phyloP scores from a whole-genome alignment of 768 basidiomycete species.

The Trametopsis cervina region DNA sequence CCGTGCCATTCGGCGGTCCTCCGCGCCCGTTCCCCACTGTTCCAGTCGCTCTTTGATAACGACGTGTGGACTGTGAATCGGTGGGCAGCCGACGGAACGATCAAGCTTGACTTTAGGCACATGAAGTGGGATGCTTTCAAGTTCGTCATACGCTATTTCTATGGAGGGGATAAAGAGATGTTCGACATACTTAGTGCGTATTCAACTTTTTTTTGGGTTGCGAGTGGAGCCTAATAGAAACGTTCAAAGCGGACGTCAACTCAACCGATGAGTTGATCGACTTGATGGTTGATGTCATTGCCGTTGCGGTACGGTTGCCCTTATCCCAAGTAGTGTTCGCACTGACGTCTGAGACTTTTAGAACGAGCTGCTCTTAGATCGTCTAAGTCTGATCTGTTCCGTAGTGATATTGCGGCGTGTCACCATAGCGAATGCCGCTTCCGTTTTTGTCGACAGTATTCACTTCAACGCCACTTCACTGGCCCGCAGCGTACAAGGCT shows the following conservation, averaged over 20 bases:
- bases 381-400: slow-evolving; percentile 80
- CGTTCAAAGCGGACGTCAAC: slow-evolving; percentile 47
- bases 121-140: slow-evolving; percentile 67
- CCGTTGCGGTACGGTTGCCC: slow-evolving; percentile 63
- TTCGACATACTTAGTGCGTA: slow-evolving; percentile 65
- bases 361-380: slow-evolving; percentile 88
- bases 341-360: slow-evolving; percentile 21
- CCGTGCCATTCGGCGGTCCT: slow-evolving; percentile 67
- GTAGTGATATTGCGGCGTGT: slow-evolving; percentile 59
- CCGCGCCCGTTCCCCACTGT: slow-evolving; percentile 79
- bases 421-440: slow-evolving; percentile 69
- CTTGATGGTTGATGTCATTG: slow-evolving; percentile 83
- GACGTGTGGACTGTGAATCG: slow-evolving; percentile 71
- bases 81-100: slow-evolving; percentile 40
- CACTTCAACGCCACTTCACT: slow-evolving; percentile 69
- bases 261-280: slow-evolving; percentile 73
- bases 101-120: slow-evolving; percentile 69
- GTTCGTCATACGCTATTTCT: slow-evolving; percentile 70
- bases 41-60: slow-evolving; percentile 78
- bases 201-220: not conserved
- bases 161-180: slow-evolving; percentile 58
- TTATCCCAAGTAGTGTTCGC: not conserved
- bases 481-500: slow-evolving; percentile 64
- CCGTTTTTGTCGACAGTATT: slow-evolving; percentile 75
- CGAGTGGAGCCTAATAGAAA: not conserved